Percentiles rank a stretch among this genome's conserved stretches.
phyloP scores from a whole-genome alignment of 1,284 basidiomycete species.

The Leccinum huronense region DNA sequence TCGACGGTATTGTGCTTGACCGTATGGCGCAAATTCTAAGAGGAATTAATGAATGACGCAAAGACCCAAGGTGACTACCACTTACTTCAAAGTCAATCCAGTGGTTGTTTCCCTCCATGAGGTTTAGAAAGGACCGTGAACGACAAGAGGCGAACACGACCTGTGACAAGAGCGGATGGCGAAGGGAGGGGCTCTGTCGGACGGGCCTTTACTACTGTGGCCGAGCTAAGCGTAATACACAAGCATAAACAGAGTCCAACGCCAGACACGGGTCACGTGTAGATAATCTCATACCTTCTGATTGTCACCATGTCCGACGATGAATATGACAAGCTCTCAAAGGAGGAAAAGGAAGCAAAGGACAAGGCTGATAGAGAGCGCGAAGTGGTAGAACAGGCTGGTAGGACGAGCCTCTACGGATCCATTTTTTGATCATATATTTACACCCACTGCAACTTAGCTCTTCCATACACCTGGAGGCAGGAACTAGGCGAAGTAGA shows the following conservation, averaged over 20 bases:
- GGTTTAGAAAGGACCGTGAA: constrained; percentile 9
- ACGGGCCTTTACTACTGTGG: constrained; percentile 1
- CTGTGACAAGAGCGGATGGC: constrained; percentile 12
- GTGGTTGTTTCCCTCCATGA: constrained; percentile 32
- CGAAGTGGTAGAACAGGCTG: constrained; percentile 81
- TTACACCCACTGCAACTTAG: constrained; percentile 42
- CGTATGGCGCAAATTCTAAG: constrained; percentile 46
- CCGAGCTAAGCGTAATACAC: constrained; percentile 21
- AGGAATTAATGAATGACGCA: constrained; percentile 22
- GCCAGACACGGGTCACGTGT: constrained; percentile 29
- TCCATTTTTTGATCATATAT: constrained; percentile 21
- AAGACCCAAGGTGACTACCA: constrained; percentile 3
- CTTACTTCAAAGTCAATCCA: constrained; percentile 40
- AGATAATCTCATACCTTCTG: constrained; percentile 22
- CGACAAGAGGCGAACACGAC: constrained; percentile 15
- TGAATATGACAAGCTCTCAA: constrained; percentile 76
- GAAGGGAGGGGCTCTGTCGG: constrained; percentile 2
- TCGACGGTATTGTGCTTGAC: constrained; percentile 68
- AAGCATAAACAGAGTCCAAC: constrained; percentile 29
- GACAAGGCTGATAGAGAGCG: constrained; percentile 69
- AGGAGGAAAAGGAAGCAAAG: constrained; percentile 71
- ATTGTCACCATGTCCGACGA: constrained; percentile 44
- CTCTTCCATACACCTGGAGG: constrained; percentile 89
- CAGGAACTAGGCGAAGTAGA: constrained; percentile 91
- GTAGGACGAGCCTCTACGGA: constrained; percentile 46